Evolutionary conservation across 805 yeast genomes (phyloP).

Genomic region (Isabelozyma pseudorhagii): DNA sequence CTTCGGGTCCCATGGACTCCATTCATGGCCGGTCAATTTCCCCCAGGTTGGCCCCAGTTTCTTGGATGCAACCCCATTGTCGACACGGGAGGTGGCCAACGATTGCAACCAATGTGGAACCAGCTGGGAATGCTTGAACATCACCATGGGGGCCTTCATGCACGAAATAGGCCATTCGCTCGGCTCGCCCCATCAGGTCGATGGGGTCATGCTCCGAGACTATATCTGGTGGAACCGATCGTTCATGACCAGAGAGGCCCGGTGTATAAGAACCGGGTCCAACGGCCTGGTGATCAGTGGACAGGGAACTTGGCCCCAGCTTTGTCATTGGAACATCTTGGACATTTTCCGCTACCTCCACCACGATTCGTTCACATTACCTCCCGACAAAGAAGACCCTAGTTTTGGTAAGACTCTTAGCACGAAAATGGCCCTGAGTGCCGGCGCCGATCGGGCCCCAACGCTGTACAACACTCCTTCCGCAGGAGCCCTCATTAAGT

Average conservation of each 20-base stretch:
- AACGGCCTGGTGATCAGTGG: conserved; percentile 40
- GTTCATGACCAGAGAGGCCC: conserved; percentile 68
- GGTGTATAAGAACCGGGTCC: conserved; percentile 50
- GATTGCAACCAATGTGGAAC: conserved; percentile 83
- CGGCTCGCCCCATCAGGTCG: conserved; percentile 89
- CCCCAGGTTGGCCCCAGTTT: conserved; percentile 69
- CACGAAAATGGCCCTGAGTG: conserved; percentile 21
- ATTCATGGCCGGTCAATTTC: conserved; percentile 86
- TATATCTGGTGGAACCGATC: conserved; percentile 78
- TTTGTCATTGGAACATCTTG: conserved; percentile 84
- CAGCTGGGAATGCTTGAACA: conserved; percentile 83
- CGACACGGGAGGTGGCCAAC: conserved; percentile 77
- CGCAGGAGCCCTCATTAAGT: conserved; percentile 36
- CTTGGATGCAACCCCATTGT: conserved; percentile 65
- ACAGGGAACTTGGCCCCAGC: conserved; percentile 47
- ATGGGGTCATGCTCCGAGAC: conserved; percentile 88
- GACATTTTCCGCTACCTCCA: conserved; percentile 74
- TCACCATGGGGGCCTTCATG: conserved; percentile 90
- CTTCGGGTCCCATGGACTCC: conserved; percentile 89
- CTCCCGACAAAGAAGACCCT: conserved; percentile 53
- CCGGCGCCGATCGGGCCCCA: conserved; percentile 17
- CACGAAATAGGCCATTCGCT: conserved; percentile 92
- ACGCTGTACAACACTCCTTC: conserved; percentile 16
- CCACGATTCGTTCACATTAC: conserved; percentile 77
- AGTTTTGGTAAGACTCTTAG: conserved; percentile 34